Evolutionary conservation across 495 filamentous ascomycete species (phyloP), one percentile per base, ranked within the genome.

Genomic region (Hypoxylon subgilvum): DNA sequence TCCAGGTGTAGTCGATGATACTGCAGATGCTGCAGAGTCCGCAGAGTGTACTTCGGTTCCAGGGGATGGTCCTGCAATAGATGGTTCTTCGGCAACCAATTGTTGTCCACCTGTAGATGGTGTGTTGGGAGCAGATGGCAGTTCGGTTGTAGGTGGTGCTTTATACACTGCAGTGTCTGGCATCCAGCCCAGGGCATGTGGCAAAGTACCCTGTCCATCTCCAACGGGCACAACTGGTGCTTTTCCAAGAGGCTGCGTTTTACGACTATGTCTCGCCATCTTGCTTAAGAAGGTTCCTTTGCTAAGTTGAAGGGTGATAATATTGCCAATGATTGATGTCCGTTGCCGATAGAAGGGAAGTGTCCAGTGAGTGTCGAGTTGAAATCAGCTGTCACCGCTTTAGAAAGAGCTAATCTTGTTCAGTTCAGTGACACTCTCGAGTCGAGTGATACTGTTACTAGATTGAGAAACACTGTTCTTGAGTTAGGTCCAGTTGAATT

Each of bases 121-220:
- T 4, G 34, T 10, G 4, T 38, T 14, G 18, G 16, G 31, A 34
- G n/a, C 19, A 49, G 53, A 18, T n/a, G 40, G 6, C 8, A 27
- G 7, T 14, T 40, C 16, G 21, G 13, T 41, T 10, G 9, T 3
- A 16, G 22, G n/a, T 14, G 9, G 8, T 19, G 7, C 21, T 23
- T 52, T 35, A 8, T 22, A n/a, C 5, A 36, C 7, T 6, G 13
- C n/a, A 17, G 31, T 30, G 7, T n/a, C 44, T 14, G 52, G 16
- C 2, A 28, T 45, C 48, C 48, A 16, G 1, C 76, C 76, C 67
- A 79, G 68, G 10, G 70, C 71, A 61, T 79, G 78, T 1, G 72
- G 73, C 9, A 79, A 55, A 10, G 61, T 56, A 43, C 61, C 53
- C 69, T 68, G 75, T 14, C 52, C 69, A 19, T 68, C 68, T 28